phyloP scores from a whole-genome alignment of 2,329 filamentous ascomycete genomes.

The Cryphonectria japonica region DNA sequence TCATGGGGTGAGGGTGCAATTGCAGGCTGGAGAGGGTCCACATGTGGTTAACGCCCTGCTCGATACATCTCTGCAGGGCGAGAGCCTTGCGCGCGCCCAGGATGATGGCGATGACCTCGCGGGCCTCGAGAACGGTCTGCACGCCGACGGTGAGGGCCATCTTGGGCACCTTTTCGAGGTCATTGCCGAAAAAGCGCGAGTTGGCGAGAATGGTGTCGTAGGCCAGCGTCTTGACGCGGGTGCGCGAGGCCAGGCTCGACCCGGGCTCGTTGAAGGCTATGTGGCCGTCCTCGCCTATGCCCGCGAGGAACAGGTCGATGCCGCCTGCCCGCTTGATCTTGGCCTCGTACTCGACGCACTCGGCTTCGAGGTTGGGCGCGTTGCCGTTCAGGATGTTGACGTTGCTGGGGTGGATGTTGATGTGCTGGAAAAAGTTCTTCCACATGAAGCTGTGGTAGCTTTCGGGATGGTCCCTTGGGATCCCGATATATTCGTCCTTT shows the following conservation, averaged over 20 bases:
- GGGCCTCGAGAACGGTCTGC: slow-evolving; percentile 64
- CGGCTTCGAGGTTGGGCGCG: slow-evolving; percentile 67
- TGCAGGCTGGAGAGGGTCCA: slow-evolving; percentile 78
- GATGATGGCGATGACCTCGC: slow-evolving; percentile 75
- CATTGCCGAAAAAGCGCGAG: slow-evolving; percentile 71
- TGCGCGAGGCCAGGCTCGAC: slow-evolving; percentile 69
- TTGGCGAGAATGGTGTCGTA: slow-evolving; percentile 80
- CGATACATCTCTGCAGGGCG: slow-evolving; percentile 73
- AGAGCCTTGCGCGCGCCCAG: slow-evolving; percentile 74
- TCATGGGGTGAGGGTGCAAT: slow-evolving; percentile 72
- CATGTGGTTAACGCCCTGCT: slow-evolving; percentile 78
- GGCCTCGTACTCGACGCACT: slow-evolving; percentile 74
- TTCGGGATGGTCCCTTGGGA: slow-evolving; percentile 74
- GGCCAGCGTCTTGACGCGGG: slow-evolving; percentile 76
- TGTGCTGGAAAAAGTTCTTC: slow-evolving; percentile 76
- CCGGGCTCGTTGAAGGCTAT: slow-evolving; percentile 84
- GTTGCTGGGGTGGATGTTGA: slow-evolving; percentile 70
- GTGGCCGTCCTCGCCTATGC: slow-evolving; percentile 77
- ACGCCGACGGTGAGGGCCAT: slow-evolving; percentile 70
- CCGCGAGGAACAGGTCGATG: slow-evolving; percentile 77
- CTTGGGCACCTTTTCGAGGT: slow-evolving; percentile 66
- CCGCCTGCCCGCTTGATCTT: slow-evolving; percentile 70
- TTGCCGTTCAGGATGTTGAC: slow-evolving; percentile 78
- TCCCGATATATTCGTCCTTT: slow-evolving; percentile 74
- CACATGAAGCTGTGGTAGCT: slow-evolving; percentile 86